A percentile compares a stretch with the other conserved stretches of the same genome.
Conservation (phyloP, 148 eudicot species). For the Arbutus unedo region DNA sequence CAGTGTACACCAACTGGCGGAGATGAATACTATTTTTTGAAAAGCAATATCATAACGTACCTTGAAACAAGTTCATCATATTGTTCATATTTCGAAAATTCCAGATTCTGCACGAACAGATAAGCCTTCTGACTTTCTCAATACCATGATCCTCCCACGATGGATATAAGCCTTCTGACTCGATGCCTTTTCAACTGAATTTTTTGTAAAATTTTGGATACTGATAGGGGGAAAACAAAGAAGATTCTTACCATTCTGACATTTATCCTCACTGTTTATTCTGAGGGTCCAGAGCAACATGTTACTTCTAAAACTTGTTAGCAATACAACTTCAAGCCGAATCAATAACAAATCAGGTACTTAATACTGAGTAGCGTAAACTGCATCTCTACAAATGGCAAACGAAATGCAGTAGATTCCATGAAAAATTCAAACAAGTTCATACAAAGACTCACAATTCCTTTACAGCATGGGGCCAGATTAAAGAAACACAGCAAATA, state of each 20-base stretch:
- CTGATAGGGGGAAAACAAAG: too few relatives aligned
- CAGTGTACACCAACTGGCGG: too few relatives aligned
- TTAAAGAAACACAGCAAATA: neutral
- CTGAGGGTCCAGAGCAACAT: neutral
- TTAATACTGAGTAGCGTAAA: neutral
- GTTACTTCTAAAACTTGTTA: neutral
- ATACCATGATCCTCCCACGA: too few relatives aligned
- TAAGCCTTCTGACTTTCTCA: too few relatives aligned
- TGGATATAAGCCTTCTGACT: too few relatives aligned
- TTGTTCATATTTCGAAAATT: too few relatives aligned
- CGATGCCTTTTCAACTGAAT: too few relatives aligned
- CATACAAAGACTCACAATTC: neutral
- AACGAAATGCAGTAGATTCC: neutral
- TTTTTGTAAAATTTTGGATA: too few relatives aligned
- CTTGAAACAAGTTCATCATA: too few relatives aligned
- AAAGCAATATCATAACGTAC: too few relatives aligned
- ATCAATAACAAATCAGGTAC: neutral
- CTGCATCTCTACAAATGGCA: neutral
- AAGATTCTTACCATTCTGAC: neutral
- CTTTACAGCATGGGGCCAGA: neutral
- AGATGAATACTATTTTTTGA: too few relatives aligned
- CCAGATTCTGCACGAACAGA: too few relatives aligned
- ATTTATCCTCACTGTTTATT: neutral
- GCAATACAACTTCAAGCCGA: neutral
- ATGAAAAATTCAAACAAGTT: neutral